Percentiles rank a stretch among this genome's conserved stretches.
phyloP scores from a whole-genome alignment of 306 rosid genomes.

The Alnus glutinosa region DNA sequence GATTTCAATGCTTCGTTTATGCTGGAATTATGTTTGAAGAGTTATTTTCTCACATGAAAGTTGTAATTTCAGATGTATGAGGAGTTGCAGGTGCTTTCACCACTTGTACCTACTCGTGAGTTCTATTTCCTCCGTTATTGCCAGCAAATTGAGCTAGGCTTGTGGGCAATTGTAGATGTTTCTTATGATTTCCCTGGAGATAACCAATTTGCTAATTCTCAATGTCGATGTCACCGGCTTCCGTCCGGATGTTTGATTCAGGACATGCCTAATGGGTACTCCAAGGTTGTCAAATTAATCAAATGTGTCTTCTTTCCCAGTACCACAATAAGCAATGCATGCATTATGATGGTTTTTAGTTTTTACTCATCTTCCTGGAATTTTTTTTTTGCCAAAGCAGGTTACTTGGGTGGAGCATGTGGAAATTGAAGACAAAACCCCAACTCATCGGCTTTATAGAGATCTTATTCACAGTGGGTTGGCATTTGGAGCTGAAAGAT shows the following conservation, averaged over 20 bases:
- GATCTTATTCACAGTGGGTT: constrained; percentile 63
- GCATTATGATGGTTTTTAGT: background rate
- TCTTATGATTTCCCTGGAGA: constrained; percentile 80
- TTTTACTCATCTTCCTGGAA: constrained; percentile 2
- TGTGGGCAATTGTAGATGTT: constrained; percentile 82
- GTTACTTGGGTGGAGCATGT: constrained; percentile 94
- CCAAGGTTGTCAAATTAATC: constrained; percentile 50
- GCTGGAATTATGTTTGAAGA: background rate
- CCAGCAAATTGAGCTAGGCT: constrained; percentile 84
- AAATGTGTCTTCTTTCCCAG: background rate
- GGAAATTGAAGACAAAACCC: constrained; percentile 79
- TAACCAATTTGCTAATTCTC: constrained; percentile 54
- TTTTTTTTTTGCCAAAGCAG: constrained; percentile 30
- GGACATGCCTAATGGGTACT: constrained; percentile 96
- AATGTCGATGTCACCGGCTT: constrained; percentile 58
- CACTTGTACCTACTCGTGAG: constrained; percentile 76
- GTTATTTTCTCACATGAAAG: background rate
- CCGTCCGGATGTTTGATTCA: constrained; percentile 92
- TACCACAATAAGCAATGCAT: background rate
- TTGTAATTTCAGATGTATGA: constrained; percentile 64
- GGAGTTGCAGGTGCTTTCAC: constrained; percentile 82
- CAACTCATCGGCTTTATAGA: constrained; percentile 68
- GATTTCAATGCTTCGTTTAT: background rate
- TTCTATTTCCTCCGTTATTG: constrained; percentile 81
- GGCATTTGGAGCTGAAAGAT: constrained; percentile 88